phyloP scores from a whole-genome alignment of 805 yeast species.

The Hanseniaspora taiwanica region DNA sequence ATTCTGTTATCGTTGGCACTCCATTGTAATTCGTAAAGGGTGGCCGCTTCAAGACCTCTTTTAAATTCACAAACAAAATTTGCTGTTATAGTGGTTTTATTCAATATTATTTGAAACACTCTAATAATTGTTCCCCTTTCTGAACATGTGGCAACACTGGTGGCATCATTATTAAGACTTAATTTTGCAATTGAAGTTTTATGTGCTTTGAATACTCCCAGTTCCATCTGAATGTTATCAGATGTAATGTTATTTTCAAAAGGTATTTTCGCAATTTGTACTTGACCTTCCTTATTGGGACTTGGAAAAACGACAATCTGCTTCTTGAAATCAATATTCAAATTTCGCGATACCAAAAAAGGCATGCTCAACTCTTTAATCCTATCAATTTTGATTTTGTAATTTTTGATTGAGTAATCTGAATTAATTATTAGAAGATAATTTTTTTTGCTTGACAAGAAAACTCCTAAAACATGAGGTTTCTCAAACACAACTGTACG shows the following conservation, averaged over 20 bases:
- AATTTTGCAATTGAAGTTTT: constrained; percentile 50
- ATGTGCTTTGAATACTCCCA: constrained; percentile 68
- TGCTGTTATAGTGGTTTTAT: constrained; percentile 12
- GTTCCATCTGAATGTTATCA: constrained; percentile 33
- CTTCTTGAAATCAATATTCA: not conserved
- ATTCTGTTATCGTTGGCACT: constrained; percentile 62
- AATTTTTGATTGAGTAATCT: not conserved
- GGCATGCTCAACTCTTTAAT: not conserved
- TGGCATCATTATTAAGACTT: constrained; percentile 49
- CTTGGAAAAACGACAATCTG: not conserved
- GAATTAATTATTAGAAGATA: not conserved
- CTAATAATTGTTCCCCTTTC: constrained; percentile 73
- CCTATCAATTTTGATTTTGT: not conserved
- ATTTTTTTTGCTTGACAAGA: not conserved
- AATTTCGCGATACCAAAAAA: not conserved
- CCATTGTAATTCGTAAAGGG: constrained; percentile 70
- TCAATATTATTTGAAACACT: constrained; percentile 27
- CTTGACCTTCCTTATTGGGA: constrained; percentile 60
- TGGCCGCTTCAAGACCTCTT: constrained; percentile 79
- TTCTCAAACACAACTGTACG: not conserved
- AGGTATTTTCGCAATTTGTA: constrained; percentile 58
- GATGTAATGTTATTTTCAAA: not conserved
- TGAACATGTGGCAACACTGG: constrained; percentile 67
- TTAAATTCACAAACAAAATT: constrained; percentile 71
- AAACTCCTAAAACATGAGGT: not conserved